Base-by-base conservation (phyloP, 2,329 filamentous ascomycete genomes). In the Ustulina deusta region DNA sequence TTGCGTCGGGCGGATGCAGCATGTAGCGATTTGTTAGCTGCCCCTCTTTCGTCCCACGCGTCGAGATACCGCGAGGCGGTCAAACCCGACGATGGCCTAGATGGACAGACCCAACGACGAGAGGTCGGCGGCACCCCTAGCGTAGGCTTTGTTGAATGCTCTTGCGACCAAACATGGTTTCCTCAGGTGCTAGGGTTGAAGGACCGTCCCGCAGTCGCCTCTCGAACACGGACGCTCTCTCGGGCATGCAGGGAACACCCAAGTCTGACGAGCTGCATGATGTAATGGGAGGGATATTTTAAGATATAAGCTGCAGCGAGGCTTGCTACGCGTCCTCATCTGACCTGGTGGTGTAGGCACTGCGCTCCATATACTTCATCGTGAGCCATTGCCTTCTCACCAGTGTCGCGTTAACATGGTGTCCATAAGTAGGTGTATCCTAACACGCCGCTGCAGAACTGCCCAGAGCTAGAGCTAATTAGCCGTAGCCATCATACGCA, bases 211-310 rank as follows among this genome's bases (percentile, higher is more conserved):
- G 66, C 54, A 38, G 20, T 52, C n/a, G 3, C 36, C 34, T 61
- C 55, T 58, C 36, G 17, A 42, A 25, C 38, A 13, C n/a, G n/a
- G n/a, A n/a, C 11, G 55, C 38, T 52, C 54, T 25, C 11, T 27
- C 44, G 6, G 55, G 42, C n/a, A 52, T 49, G 51, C 65, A 62
- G 61, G 61, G 54, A 61, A 32, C 29, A 46, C 62, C 61, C 54
- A 46, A 40, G 38, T 61, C n/a, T 20, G 20, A 51, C 56, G 22
- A 62, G 52, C 62, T 48, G 61, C 63, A 59, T 62, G 65, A 68
- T 68, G 68, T 65, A 70, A 70, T 68, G 54, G 9, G 46, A 2
- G n/a, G 11, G 32, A 49, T 69, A 67, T 64, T 63, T 64, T 63
- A 64, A 55, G 64, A 67, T 51, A 34, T 49, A 25, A 49, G 61